Base-by-base conservation (phyloP, 2,329 filamentous ascomycete genomes). In the Xylaria sp. region DNA sequence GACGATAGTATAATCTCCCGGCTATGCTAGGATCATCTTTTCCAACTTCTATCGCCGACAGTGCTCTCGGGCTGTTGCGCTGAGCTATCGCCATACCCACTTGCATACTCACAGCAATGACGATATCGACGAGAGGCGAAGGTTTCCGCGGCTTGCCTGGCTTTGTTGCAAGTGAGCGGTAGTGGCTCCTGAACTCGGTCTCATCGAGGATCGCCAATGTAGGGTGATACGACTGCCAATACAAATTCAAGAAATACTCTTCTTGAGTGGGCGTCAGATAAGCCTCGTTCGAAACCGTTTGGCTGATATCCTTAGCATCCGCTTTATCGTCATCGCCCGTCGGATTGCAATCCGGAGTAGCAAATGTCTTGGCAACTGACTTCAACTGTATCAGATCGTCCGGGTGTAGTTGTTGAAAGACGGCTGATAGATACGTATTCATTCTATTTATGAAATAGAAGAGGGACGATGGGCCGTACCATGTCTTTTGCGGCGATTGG, bases 61-160 rank as follows among this genome's bases (percentile, higher is more conserved):
- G 63, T 52, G 36, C 61, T 28, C 57, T 70, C 4, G 65, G 13
- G 41, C 65, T 69, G 60, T 63, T 66, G 15, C 72, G 68, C 39
- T 79, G 71, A 25, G 66, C 70, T 6, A 74, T 66, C 7, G 76
- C 76, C 39, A 80, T 74, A 18, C 81, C 80, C 45, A 83, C 82
- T 73, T 87, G 85, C 78, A 87, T 83, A 67, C 82, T 84, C 10
- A 87, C 64, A 0, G 85, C 85, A 18, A 87, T 73, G 39, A 86
- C 75, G 28, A 87, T 86, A 65, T 87, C 85, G 0, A 85, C 82
- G 0, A 87, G 77, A 1, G 85, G 80, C 2, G 84, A 87, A 2
- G 81, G 77, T 61, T 80, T 80, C 7, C 85, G 78, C 7, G 61
- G 65, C 9, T 66, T 63, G 12, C 72, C 66, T 28, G 72, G 70